phyloP scores from a whole-genome alignment of 176 grass and related monocot genomes.

The Carex cristatella region DNA sequence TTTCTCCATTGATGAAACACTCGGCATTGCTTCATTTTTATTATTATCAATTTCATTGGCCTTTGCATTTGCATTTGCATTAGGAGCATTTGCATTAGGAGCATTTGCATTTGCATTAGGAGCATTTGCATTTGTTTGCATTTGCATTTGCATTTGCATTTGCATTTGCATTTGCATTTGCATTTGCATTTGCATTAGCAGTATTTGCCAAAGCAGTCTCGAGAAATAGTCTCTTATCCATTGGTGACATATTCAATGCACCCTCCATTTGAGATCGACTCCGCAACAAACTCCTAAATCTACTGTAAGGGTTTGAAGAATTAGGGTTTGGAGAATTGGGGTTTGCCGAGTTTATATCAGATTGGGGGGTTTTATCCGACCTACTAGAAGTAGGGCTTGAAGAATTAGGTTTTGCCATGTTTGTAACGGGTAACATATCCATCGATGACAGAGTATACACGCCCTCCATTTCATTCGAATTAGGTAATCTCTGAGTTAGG shows the following conservation, averaged over 20 bases:
- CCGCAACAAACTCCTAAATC: slow-evolving; percentile 4
- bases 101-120: no score
- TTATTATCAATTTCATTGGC: background rate
- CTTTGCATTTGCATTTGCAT: slow-evolving; percentile 11
- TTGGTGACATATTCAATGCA: background rate
- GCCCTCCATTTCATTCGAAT: slow-evolving; percentile 14
- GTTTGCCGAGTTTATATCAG: background rate
- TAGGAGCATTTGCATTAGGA: background rate
- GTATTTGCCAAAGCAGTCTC: slow-evolving; percentile 1
- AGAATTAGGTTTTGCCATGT: slow-evolving; percentile 2
- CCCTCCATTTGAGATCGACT: background rate
- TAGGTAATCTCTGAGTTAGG: slow-evolving; percentile 6
- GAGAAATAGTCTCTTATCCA: slow-evolving; percentile 6
- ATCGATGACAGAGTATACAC: slow-evolving; percentile 20
- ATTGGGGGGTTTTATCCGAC: background rate
- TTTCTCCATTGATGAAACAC: background rate
- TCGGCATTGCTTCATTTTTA: background rate
- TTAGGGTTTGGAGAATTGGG: background rate
- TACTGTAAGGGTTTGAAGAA: slow-evolving; percentile 1
- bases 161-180: no score
- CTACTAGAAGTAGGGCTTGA: slow-evolving; percentile 3
- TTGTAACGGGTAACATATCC: background rate
- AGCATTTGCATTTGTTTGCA: no score
- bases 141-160: background rate
- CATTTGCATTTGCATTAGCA: background rate